Percentiles rank a stretch among this genome's conserved stretches.
phyloP scores from a whole-genome alignment of 2,329 filamentous ascomycete genomes.

The Aspergillus pseudonomiae region DNA sequence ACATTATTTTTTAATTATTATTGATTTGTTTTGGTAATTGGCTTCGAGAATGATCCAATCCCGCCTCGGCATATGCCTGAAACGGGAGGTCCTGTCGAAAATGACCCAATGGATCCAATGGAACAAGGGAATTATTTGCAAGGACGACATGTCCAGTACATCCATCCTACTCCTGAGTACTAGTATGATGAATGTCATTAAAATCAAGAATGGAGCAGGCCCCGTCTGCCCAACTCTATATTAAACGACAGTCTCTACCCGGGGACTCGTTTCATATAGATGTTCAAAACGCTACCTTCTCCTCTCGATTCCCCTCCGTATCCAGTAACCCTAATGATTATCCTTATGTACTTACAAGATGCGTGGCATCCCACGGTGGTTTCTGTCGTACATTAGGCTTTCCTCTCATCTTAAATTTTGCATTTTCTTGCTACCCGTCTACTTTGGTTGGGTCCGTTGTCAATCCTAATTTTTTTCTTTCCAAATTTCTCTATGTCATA shows the following conservation, averaged over 20 bases:
- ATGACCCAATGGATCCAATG: too few species aligned
- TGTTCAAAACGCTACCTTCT: background rate
- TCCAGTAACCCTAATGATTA: slow-evolving; percentile 21
- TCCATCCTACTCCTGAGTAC: too few species aligned
- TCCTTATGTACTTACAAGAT: slow-evolving; percentile 15
- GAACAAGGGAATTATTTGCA: background rate
- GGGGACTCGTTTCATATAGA: slow-evolving; percentile 2
- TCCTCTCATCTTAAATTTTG: background rate
- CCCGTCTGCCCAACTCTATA: background rate
- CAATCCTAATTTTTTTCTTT: background rate
- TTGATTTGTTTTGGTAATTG: background rate
- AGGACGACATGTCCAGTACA: background rate
- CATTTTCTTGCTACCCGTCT: background rate
- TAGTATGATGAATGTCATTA: background rate
- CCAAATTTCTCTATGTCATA: background rate
- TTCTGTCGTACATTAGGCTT: background rate
- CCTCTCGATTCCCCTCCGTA: slow-evolving; percentile 4
- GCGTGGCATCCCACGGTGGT: background rate
- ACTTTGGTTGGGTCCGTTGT: background rate
- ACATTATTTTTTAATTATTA: background rate
- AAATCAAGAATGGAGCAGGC: background rate
- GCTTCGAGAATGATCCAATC: background rate
- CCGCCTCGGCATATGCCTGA: background rate
- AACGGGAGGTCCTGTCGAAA: background rate
- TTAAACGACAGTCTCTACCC: background rate